Percentiles rank a stretch among this genome's conserved stretches.
These are phyloP conservation scores for Colletotrichum sp. DNA, from an alignment of 2,329 filamentous ascomycete genomes.

Conservation along the genomic window DNA sequence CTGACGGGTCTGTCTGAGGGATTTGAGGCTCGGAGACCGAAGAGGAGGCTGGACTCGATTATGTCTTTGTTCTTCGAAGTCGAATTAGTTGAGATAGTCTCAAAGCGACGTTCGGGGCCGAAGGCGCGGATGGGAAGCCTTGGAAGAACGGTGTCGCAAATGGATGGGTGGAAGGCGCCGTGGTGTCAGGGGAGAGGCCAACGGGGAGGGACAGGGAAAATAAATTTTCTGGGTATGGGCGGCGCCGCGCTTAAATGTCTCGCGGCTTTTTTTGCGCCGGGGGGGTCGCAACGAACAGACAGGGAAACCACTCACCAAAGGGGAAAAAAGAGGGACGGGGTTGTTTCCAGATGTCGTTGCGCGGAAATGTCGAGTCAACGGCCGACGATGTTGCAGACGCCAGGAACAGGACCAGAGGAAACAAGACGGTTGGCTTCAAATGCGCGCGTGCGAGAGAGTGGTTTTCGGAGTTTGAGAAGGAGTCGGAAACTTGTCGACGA, in stretches of 20 bases:
- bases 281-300: conserved; percentile 11
- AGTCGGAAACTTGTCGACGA: neutral
- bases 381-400: neutral
- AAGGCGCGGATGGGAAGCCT: conserved; percentile 16
- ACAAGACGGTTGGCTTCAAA: neutral
- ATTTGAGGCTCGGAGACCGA: neutral
- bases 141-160: conserved; percentile 16
- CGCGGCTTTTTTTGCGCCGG: conserved; percentile 22
- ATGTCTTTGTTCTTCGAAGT: neutral
- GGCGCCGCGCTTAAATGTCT: conserved; percentile 22
- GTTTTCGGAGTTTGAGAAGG: neutral
- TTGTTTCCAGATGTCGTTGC: neutral
- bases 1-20: neutral
- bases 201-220: conserved; percentile 21
- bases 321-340: conserved; percentile 18
- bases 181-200: conserved; percentile 22
- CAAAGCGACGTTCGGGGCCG: conserved; percentile 12
- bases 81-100: conserved; percentile 9
- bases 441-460: neutral
- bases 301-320: conserved; percentile 22
- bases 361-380: neutral
- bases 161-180: conserved; percentile 19
- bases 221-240: conserved; percentile 19
- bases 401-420: neutral
- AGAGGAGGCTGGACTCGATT: neutral